Conservation (phyloP, 2,329 filamentous ascomycete species). For the Sclerotinia minor region DNA sequence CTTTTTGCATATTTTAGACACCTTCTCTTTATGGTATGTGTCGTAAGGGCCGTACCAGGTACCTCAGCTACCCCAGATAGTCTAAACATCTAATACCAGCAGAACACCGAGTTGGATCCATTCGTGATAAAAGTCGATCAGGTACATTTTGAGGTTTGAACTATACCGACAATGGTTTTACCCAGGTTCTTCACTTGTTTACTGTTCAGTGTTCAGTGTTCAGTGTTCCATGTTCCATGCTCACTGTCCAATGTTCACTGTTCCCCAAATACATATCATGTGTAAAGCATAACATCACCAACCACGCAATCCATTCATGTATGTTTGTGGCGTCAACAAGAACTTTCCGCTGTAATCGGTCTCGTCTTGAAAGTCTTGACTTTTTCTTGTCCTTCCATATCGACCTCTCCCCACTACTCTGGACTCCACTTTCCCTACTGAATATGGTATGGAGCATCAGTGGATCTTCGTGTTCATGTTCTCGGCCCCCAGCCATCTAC, state of each 20-base stretch:
- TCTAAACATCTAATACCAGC: not conserved
- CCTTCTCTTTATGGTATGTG: not conserved
- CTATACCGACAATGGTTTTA: not conserved
- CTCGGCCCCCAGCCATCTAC: slow-evolving; percentile 15
- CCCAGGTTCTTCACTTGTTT: not conserved
- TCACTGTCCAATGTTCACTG: too few relatives aligned
- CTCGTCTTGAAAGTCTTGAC: not conserved
- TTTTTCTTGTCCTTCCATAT: slow-evolving; percentile 4
- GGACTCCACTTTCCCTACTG: not conserved
- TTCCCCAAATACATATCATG: not conserved
- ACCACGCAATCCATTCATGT: not conserved
- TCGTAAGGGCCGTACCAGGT: not conserved
- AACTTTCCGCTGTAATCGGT: not conserved
- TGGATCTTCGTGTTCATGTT: slow-evolving; percentile 19
- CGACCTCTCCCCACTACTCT: not conserved
- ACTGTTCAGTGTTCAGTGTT: too few relatives aligned
- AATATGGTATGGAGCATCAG: not conserved
- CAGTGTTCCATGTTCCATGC: too few relatives aligned
- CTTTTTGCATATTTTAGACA: not conserved
- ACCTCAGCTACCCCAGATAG: slow-evolving; percentile 2
- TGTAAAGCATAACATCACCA: too few relatives aligned
- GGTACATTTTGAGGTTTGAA: not conserved
- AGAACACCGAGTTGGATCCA: not conserved
- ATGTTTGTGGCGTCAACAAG: not conserved
- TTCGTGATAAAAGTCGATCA: not conserved